These are phyloP conservation scores for Cladosporium sp. DNA, from an alignment of 2,329 filamentous ascomycete species.

Conservation along the genomic window DNA sequence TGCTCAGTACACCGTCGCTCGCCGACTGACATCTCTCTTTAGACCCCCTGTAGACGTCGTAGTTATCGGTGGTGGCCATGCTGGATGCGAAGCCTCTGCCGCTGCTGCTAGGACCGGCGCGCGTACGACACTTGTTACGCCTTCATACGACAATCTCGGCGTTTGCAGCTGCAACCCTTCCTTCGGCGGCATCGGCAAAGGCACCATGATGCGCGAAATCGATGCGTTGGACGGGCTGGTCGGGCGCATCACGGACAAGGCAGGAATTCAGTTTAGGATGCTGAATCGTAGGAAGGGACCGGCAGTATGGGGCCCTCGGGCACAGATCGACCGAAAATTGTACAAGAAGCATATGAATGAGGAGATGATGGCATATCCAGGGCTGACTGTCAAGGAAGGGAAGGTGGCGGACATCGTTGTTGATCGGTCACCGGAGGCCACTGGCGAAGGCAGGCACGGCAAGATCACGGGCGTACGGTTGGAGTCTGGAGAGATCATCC, in stretches of 20 bases:
- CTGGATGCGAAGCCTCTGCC: constrained; percentile 87
- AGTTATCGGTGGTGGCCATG: constrained; percentile 93
- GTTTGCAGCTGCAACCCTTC: constrained; percentile 96
- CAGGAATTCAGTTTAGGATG: constrained; percentile 88
- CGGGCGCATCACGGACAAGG: constrained; percentile 84
- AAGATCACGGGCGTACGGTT: constrained; percentile 80
- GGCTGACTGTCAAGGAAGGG: constrained; percentile 74
- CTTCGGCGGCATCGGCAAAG: constrained; percentile 97
- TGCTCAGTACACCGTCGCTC: constrained; percentile 17
- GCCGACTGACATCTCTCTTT: constrained; percentile 30
- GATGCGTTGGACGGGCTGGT: constrained; percentile 90
- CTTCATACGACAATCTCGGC: constrained; percentile 80
- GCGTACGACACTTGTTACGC: constrained; percentile 83
- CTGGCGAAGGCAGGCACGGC: constrained; percentile 52
- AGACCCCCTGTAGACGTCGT: constrained; percentile 65
- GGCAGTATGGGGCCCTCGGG: constrained; percentile 93
- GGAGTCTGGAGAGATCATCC: constrained; percentile 79
- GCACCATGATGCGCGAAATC: constrained; percentile 90
- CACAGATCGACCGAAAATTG: constrained; percentile 86
- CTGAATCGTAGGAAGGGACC: constrained; percentile 87
- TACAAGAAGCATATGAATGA: constrained; percentile 90
- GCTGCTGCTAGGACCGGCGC: constrained; percentile 86
- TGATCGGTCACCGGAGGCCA: constrained; percentile 47
- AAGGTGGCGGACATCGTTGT: constrained; percentile 90
- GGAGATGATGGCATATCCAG: constrained; percentile 72